Base-by-base conservation (phyloP, 108 stramenopile species). In the Skeletonema menzelii region DNA sequence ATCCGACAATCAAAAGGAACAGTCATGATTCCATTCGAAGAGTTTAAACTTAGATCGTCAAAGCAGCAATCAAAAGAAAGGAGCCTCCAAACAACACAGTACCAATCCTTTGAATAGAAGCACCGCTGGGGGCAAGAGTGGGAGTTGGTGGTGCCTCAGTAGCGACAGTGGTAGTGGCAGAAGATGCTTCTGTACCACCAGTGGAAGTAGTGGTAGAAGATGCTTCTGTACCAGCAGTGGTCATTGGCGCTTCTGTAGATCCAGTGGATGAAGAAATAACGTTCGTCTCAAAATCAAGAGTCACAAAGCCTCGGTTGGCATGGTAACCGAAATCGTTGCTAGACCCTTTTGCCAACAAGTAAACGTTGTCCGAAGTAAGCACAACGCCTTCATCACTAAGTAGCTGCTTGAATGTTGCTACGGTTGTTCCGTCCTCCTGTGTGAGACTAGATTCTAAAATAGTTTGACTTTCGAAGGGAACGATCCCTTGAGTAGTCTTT, bases 341-440 rank as follows among this genome's bases (percentile, higher is more conserved):
- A 0, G 0, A 0, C 8, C 49, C 49, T 5, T 53, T 53, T 53
- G 49, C 49, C 49, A 53, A 8, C 49, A 53, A 53, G 49, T 53
- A 53, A 22, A 53, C 22, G 22, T 53, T 53, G 11, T 53, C 8
- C 2, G 49, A 53, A 53, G 49, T 22, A 10, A 53, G 49, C 22
- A 3, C 10, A 20, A 53, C 5, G 8, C 80, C 86, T 13, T 60
- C 62, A 57, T 87, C 85, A 3, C 59, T 73, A 60, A 88, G 38
- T 37, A 73, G 61, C 68, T 88, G 87, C 30, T 87, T 79, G 49
- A 85, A 91, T 27, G 11, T 61, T 79, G 88, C 47, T 0, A 55
- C 64, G 8, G 87, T 91, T 27, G 13, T 38, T 4, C 70, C 68
- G 17, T 59, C 62, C 8, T 64, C 67, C 72, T 91, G 87, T 6